Base-by-base conservation (phyloP, 2,329 filamentous ascomycete genomes). In the Fusarium redolens region DNA sequence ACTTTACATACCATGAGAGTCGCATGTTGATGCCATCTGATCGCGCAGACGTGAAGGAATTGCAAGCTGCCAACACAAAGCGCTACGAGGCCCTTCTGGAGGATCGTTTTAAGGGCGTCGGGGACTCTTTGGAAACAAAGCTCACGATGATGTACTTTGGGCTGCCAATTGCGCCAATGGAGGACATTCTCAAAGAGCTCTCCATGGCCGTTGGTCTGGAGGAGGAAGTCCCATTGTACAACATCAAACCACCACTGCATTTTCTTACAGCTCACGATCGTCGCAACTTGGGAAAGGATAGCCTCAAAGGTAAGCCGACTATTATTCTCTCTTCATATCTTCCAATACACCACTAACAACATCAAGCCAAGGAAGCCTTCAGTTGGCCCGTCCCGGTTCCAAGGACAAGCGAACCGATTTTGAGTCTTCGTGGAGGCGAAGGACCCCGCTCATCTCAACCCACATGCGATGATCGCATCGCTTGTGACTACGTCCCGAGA, bases 61-160 rank as follows among this genome's bases (percentile, higher is more conserved):
- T 81, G 43, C 84, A 85, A 63, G 68, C 72, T 22, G 61, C 71
- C 15, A 80, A 82, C 61, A 73, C 79, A 1, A 33, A 63, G 22
- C 75, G 77, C 15, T 85, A 81, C 69, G 33, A 72, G 7, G 37
- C 65, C 1, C 72, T 84, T 20, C 69, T 85, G 7, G 33, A 68
- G 7, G 74, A 71, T 4, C 77, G 79, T 2, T 83, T 85, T 65
- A 76, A 75, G 14, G 75, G 65, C 9, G 66, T 78, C 12, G 30
- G 65, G 3, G 68, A 77, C 8, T 77, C 78, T 3, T 62, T 85
- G 20, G 78, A 79, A 5, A 80, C 82, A n/a, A 86, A 86, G 72
- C 64, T 88, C 63, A 78, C 85, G 1, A 81, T 86, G 78, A 78
- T 86, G 48, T 86, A 83, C 74, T 87, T 86, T 65, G 86, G 85